phyloP scores from a whole-genome alignment of 2,329 filamentous ascomycete genomes.

The Trichoderma sp. region DNA sequence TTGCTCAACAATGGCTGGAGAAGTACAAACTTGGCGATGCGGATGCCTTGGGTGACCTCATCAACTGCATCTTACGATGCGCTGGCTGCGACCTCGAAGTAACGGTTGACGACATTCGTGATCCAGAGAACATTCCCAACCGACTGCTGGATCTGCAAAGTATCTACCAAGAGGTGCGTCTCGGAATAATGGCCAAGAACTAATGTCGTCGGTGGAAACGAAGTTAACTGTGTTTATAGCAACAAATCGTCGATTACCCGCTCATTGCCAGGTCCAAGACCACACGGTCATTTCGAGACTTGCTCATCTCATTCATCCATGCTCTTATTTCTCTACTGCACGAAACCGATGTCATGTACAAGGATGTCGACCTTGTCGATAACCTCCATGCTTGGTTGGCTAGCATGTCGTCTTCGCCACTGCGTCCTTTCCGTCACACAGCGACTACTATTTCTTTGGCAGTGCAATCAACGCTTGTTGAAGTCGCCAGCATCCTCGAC shows the following conservation, averaged over 20 bases:
- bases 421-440: constrained; percentile 91
- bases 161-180: constrained; percentile 72
- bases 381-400: constrained; percentile 89
- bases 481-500: constrained; percentile 69
- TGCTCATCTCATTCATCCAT: constrained; percentile 77
- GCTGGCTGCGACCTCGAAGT: constrained; percentile 81
- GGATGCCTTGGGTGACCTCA: constrained; percentile 60
- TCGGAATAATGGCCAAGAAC: not conserved
- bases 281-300: constrained; percentile 74
- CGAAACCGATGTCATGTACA: constrained; percentile 79
- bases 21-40: constrained; percentile 58
- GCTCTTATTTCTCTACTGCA: constrained; percentile 76
- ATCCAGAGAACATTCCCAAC: constrained; percentile 82
- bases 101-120: constrained; percentile 79
- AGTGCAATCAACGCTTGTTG: constrained; percentile 76
- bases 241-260: constrained; percentile 87
- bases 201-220: constrained; percentile 11
- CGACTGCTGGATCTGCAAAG: constrained; percentile 83
- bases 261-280: constrained; percentile 80
- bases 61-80: constrained; percentile 68
- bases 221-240: constrained; percentile 42
- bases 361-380: constrained; percentile 75
- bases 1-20: constrained; percentile 62
- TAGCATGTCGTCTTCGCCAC: constrained; percentile 83
- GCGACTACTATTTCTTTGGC: constrained; percentile 82